phyloP scores from a whole-genome alignment of 495 filamentous ascomycete genomes.

The Chaetomium fimeti region DNA sequence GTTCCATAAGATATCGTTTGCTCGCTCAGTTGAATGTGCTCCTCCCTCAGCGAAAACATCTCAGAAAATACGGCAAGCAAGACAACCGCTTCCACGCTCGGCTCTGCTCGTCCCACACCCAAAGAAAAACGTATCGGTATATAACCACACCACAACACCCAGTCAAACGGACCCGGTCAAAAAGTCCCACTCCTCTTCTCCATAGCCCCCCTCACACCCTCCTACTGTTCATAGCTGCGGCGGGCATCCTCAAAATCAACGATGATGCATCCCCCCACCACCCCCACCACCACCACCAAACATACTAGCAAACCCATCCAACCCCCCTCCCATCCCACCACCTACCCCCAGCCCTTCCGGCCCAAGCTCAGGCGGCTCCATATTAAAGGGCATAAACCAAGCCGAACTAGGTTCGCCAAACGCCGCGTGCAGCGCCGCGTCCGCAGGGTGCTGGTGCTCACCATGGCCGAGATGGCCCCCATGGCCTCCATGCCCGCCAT shows the following conservation, averaged over 20 bases:
- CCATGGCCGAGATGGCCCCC: slow-evolving; percentile 1
- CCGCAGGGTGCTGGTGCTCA: slow-evolving; percentile 13
- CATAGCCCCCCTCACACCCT: background rate
- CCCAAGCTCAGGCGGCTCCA: slow-evolving; percentile 67
- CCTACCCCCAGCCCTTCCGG: slow-evolving; percentile 45
- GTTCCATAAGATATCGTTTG: background rate
- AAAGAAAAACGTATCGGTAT: background rate
- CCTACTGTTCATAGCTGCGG: background rate
- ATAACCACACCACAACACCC: background rate
- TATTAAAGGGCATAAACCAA: slow-evolving; percentile 96
- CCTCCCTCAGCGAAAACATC: background rate
- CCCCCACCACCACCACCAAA: slow-evolving; percentile 38
- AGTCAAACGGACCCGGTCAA: too few relatives aligned
- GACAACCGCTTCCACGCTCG: background rate
- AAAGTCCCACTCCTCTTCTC: background rate
- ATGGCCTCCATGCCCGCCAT: slow-evolving; percentile 6
- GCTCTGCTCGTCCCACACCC: background rate
- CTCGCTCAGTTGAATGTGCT: background rate
- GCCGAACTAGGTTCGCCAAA: slow-evolving; percentile 61
- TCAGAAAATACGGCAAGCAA: background rate
- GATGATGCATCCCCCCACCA: slow-evolving; percentile 32
- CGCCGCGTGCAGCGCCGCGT: slow-evolving; percentile 33
- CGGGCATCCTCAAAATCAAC: background rate
- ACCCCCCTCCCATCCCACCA: slow-evolving; percentile 27
- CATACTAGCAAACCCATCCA: slow-evolving; percentile 43